Base-by-base conservation (phyloP, 192 early-diverging fungal genomes). In the Entrophospora sp. region DNA sequence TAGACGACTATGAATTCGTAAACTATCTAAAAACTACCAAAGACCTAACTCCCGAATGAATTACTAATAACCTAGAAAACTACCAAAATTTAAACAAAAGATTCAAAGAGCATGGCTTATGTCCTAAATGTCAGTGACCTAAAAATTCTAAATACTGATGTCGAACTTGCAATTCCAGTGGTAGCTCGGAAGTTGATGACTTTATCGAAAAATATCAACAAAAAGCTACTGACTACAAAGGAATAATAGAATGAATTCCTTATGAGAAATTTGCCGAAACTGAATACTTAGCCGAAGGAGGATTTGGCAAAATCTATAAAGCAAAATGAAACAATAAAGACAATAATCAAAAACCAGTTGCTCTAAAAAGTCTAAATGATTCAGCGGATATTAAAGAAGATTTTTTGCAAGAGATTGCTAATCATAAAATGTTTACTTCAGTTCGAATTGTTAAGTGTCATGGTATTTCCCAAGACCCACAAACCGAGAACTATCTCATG, bases 281-380 rank as follows among this genome's bases (percentile, higher is more conserved):
- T 45, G 18, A 45, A n/a, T 45, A 45, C 16, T 20, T 45, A 20
- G 43, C 43, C n/a, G 22, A 45, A 22, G 43, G 43, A 20, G 55
- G 59, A 13, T 46, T 28, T 62, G 61, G 61, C 2, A 46, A 6
- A 1, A 44, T 62, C 1, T 62, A 62, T 46, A 62, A 45, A 46
- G 61, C 61, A 3, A 46, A 18, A 13, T 62, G 61, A 27, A 46
- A 22, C 44, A 43, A 34, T 16, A 30, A 16, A 30, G 40, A 34
- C 0, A 20, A 10, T 4, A 34, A 45, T 32, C 18, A 28, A 2
- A 27, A 20, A 2, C 2, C 0, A 22, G 43, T 62, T 1, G 61
- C 30, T 35, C 8, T 62, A 3, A 62, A 62, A 46, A 35, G 24
- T 32, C 24, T 62, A 35, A 35, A 35, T 10, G 18, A 4, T 30